Evolutionary conservation across 352 stramenopile genomes (phyloP).

Genomic region (Phytophthora pistaciae): DNA sequence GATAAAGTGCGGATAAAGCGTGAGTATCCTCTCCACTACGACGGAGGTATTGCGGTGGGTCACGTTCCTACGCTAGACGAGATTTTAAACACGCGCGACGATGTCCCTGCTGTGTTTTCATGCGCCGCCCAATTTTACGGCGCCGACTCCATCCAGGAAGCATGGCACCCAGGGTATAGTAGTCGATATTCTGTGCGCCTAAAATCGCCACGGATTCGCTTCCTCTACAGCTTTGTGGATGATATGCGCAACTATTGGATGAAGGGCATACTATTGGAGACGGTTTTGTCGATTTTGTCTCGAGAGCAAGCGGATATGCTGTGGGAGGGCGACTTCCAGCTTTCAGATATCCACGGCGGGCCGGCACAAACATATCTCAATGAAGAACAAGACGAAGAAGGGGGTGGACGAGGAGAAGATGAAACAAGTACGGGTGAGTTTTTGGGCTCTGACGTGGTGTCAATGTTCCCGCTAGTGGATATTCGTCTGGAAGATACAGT

Average conservation of each 20-base stretch:
- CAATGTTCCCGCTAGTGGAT: constrained; percentile 83
- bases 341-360: constrained; percentile 42
- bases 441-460: constrained; percentile 78
- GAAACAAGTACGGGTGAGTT: constrained; percentile 26
- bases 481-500: constrained; percentile 74
- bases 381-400: constrained; percentile 13
- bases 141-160: constrained; percentile 78
- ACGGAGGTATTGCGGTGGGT: constrained; percentile 33
- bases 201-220: constrained; percentile 81
- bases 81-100: constrained; percentile 59
- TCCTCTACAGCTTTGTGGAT: constrained; percentile 86
- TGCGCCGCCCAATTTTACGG: constrained; percentile 82
- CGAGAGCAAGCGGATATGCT: constrained; percentile 66
- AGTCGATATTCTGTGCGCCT: constrained; percentile 79
- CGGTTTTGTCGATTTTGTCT: constrained; percentile 66
- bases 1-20: constrained; percentile 26
- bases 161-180: constrained; percentile 85
- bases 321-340: constrained; percentile 82
- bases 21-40: constrained; percentile 15
- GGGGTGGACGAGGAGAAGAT: constrained; percentile 2
- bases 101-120: constrained; percentile 77
- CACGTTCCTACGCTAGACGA: constrained; percentile 73
- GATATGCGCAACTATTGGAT: constrained; percentile 82
- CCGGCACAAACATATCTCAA: constrained; percentile 17
- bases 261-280: constrained; percentile 72